These are phyloP conservation scores for Hansenula sp. DNA, from an alignment of 1,139 yeast species.

Conservation along the genomic window DNA sequence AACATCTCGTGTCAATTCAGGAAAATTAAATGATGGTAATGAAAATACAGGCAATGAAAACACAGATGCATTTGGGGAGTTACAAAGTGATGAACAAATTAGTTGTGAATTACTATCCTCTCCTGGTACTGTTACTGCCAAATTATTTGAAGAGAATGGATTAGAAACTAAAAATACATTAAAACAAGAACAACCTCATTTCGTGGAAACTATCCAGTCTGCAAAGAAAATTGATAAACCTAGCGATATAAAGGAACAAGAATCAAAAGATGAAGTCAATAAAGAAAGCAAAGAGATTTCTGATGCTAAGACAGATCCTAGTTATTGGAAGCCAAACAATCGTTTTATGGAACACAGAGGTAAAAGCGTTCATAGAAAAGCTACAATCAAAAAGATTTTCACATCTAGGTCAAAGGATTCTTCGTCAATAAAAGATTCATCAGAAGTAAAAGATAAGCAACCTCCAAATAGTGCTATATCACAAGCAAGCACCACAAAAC, in stretches of 20 bases:
- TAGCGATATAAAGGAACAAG: background rate
- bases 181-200: background rate
- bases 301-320: background rate
- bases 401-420: slow-evolving; percentile 7
- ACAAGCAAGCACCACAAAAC: background rate
- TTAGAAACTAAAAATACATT: background rate
- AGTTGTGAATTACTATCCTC: background rate
- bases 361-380: slow-evolving; percentile 1
- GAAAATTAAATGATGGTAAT: background rate
- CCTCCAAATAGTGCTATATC: background rate
- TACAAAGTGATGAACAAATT: too few species aligned
- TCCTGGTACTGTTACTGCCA: slow-evolving; percentile 14
- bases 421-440: background rate
- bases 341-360: background rate
- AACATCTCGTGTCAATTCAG: slow-evolving; percentile 1
- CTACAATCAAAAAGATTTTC: slow-evolving; percentile 7
- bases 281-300: background rate
- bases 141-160: slow-evolving; percentile 7
- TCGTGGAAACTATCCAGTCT: background rate
- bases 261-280: background rate
- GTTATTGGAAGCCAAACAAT: slow-evolving; percentile 1
- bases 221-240: background rate
- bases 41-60: too few species aligned
- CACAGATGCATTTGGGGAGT: too few species aligned
- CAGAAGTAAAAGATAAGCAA: background rate